Conservation (phyloP, 306 rosid genomes). For the Luffa acutangula region DNA sequence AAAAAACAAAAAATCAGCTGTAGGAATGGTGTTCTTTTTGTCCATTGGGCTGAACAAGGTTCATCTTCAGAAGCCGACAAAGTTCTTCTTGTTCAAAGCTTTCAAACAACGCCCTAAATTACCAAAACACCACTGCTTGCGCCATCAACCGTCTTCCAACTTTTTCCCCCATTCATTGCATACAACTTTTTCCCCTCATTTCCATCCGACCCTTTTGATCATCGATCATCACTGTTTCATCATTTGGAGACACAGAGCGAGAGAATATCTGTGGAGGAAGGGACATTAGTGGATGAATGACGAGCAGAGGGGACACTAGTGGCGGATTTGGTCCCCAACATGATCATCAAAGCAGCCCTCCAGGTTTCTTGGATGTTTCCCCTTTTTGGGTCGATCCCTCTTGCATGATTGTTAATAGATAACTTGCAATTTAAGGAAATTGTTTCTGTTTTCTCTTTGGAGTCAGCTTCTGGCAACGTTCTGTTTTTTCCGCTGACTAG, state of each 20-base stretch:
- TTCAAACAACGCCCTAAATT: not conserved
- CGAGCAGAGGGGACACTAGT: not conserved
- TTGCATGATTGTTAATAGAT: not conserved
- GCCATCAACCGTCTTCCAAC: not conserved
- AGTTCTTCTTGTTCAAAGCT: not conserved
- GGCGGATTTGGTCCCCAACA: not conserved
- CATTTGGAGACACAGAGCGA: not conserved
- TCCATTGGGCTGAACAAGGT: not conserved
- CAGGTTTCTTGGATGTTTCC: not conserved
- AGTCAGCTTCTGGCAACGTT: not conserved
- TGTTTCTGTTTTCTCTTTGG: not conserved
- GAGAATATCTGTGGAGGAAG: not conserved
- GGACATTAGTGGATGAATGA: not conserved
- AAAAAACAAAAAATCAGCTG: too few species aligned
- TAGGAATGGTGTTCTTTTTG: too few species aligned
- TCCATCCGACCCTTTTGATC: not conserved
- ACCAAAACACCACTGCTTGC: not conserved
- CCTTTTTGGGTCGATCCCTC: not conserved
- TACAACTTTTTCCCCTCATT: not conserved
- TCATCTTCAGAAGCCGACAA: not conserved
- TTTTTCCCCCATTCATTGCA: not conserved
- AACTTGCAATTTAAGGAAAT: not conserved
- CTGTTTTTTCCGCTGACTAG: too few species aligned
- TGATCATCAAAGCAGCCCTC: not conserved
- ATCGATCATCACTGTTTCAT: not conserved